Evolutionary conservation across 177 flowering plant genomes (phyloP), one percentile per base, ranked within the genome.

Genomic region (Vitis hybrid): DNA sequence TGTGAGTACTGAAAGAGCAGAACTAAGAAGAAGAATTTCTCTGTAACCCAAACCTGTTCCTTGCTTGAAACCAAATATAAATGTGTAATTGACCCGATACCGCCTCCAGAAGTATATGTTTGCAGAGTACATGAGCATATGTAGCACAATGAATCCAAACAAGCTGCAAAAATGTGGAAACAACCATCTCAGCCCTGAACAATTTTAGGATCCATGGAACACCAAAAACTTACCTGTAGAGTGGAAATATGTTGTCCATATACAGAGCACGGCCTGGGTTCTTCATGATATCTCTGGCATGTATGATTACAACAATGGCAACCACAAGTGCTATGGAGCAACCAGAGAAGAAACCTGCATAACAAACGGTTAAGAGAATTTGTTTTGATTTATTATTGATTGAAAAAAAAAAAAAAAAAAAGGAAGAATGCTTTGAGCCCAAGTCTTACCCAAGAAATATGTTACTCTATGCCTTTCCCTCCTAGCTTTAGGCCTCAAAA

Each of bases 191-290:
- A 67, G 3, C 48, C 11, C 12, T 32, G 27, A 51, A 5, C 11
- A 52, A 50, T 14, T 19, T 35, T 8, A 56, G 46, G 19, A n/a
- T 65, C 32, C 27, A 52, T 21, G 40, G 58, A 27, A 80, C 19
- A 72, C 49, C 6, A 24, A 56, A 17, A 17, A 60, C 63, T 79
- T 75, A 84, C 97, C 90, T 88, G 78, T 91, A 93, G 66, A 93
- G 92, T 13, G 91, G 95, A 76, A 90, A 91, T 79, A 93, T 83
- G 72, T 70, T 89, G 9, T 82, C 79, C 91, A 93, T 84, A 65
- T 90, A 93, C 15, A 6, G 60, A 32, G 68, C 46, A 6, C 83
- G 69, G 18, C 82, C 83, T 11, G 56, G 56, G 19, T 70, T 74
- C 8, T 76, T 64, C 17, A 80, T 14, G 57, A 90, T 32, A 27